Percentiles rank a stretch among this genome's conserved stretches.
phyloP scores from a whole-genome alignment of 306 rosid genomes.

The Vigna radiata region DNA sequence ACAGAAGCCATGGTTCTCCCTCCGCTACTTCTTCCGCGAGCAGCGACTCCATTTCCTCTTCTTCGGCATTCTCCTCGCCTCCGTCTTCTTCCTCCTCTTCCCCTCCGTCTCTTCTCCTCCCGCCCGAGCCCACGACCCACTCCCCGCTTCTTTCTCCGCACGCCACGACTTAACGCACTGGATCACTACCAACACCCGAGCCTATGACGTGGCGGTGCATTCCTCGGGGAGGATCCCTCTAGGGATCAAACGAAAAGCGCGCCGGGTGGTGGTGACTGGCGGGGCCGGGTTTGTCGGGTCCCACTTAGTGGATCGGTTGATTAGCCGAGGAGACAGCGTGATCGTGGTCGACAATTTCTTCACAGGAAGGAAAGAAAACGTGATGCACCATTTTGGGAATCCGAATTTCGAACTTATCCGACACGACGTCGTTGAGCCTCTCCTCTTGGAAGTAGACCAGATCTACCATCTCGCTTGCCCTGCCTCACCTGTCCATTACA shows the following conservation, averaged over 20 bases:
- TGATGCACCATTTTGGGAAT: background rate
- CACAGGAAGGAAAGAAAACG: background rate
- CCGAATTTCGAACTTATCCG: background rate
- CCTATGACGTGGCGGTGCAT: background rate
- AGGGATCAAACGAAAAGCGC: background rate
- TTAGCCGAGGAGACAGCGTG: background rate
- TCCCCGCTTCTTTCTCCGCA: background rate
- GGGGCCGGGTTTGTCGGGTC: conserved; percentile 12
- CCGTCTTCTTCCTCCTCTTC: background rate
- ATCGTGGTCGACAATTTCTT: background rate
- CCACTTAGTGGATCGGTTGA: background rate
- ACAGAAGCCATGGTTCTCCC: background rate
- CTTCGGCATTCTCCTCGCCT: background rate
- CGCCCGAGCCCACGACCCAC: background rate
- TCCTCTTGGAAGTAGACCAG: conserved; percentile 6
- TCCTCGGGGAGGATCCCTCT: background rate
- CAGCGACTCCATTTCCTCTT: background rate
- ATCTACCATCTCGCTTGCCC: conserved; percentile 19
- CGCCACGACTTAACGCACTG: background rate
- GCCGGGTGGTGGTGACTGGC: background rate
- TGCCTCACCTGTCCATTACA: conserved; percentile 2
- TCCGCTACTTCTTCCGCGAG: background rate
- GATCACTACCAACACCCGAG: background rate
- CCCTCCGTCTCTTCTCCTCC: background rate
- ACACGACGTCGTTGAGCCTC: conserved; percentile 22